Evolutionary conservation across 73 alveolate species (phyloP).

Genomic region (Halteria grandinella): DNA sequence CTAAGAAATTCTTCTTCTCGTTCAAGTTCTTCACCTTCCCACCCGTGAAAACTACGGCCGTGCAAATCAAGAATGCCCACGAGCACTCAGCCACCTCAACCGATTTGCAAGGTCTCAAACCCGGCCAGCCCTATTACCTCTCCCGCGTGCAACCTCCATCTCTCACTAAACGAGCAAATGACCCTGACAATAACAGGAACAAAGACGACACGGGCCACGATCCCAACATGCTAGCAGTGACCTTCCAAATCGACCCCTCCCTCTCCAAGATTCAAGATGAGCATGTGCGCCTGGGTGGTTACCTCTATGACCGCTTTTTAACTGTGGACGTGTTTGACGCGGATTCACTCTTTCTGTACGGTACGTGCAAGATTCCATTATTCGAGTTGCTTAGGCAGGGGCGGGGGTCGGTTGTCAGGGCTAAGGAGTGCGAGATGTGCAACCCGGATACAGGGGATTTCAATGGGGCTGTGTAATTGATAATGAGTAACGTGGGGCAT

Average conservation of each 20-base stretch:
- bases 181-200: too few relatives aligned
- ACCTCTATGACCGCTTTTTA: slow-evolving; percentile 45
- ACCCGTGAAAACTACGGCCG: slow-evolving; percentile 4
- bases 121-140: slow-evolving; percentile 24
- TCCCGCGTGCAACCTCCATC: neutral
- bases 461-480: slow-evolving; percentile 21
- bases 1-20: slow-evolving; percentile 19
- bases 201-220: slow-evolving; percentile 9
- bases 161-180: too few relatives aligned
- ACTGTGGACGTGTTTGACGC: slow-evolving; percentile 81
- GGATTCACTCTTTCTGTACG: slow-evolving; percentile 73
- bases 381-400: slow-evolving; percentile 69
- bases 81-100: neutral
- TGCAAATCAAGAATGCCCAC: neutral
- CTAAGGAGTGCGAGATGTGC: slow-evolving; percentile 68
- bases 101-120: too few relatives aligned
- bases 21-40: slow-evolving; percentile 59
- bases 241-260: slow-evolving; percentile 46
- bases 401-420: slow-evolving; percentile 52
- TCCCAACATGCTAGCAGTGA: slow-evolving; percentile 19
- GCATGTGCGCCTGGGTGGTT: slow-evolving; percentile 48
- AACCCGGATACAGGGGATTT: slow-evolving; percentile 50
- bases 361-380: slow-evolving; percentile 72
- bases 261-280: slow-evolving; percentile 24
- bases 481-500: slow-evolving; percentile 40